phyloP scores from a whole-genome alignment of 352 stramenopile species.

The Blastocystis sp. region DNA sequence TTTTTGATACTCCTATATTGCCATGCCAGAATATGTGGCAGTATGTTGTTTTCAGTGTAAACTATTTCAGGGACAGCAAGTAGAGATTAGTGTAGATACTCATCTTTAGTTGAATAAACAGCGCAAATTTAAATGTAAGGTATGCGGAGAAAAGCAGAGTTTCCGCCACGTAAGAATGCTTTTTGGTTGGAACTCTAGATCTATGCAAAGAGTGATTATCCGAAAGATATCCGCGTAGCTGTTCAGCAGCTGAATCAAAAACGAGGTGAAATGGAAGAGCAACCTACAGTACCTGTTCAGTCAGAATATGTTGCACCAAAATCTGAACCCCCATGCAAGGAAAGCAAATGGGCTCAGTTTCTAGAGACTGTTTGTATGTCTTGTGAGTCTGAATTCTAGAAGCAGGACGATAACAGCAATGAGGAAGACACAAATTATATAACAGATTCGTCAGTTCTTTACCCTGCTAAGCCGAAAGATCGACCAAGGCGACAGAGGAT shows the following conservation, averaged over 20 bases:
- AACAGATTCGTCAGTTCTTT: background rate
- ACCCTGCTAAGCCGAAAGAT: background rate
- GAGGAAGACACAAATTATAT: background rate
- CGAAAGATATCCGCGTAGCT: constrained; percentile 45
- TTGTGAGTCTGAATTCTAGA: background rate
- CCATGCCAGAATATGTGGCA: constrained; percentile 37
- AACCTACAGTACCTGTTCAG: background rate
- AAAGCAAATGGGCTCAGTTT: constrained; percentile 25
- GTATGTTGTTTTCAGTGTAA: constrained; percentile 59
- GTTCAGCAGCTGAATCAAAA: constrained; percentile 57
- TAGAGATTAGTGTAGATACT: background rate
- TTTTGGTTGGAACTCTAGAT: background rate
- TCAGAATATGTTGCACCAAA: background rate
- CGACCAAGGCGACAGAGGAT: background rate
- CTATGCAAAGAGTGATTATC: constrained; percentile 55
- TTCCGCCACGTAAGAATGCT: background rate
- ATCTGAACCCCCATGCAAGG: background rate
- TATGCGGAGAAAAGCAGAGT: constrained; percentile 57
- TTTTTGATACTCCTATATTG: background rate
- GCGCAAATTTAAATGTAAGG: constrained; percentile 54
- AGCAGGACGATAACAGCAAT: background rate
- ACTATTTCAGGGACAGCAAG: constrained; percentile 58
- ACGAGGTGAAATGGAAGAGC: background rate
- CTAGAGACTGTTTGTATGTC: background rate
- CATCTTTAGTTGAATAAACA: constrained; percentile 42